Evolutionary conservation across 768 basidiomycete species (phyloP).

Genomic region (Lepiota venenata): DNA sequence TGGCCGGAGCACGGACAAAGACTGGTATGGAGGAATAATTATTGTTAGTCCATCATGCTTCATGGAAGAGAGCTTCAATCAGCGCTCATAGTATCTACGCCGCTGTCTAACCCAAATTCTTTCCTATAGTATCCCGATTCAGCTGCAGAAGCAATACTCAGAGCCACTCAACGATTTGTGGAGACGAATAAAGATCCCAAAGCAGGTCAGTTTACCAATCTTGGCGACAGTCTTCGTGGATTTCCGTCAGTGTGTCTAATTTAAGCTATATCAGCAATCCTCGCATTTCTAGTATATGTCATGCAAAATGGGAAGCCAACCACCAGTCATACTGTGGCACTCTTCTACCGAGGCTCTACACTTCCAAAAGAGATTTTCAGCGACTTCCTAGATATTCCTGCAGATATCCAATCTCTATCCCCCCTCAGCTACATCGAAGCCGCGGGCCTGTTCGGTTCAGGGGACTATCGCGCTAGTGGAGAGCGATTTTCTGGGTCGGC

Average conservation of each 20-base stretch:
- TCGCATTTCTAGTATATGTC: slow-evolving; percentile 15
- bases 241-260: not conserved
- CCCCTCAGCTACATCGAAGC: slow-evolving; percentile 35
- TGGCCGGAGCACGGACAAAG: slow-evolving; percentile 32
- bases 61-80: slow-evolving; percentile 16
- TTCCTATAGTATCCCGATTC: slow-evolving; percentile 31
- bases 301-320: slow-evolving; percentile 20
- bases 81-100: slow-evolving; percentile 5
- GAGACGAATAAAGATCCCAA: slow-evolving; percentile 33
- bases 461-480: slow-evolving; percentile 26
- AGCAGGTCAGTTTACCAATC: slow-evolving; percentile 26
- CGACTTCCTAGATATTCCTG: slow-evolving; percentile 37
- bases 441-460: slow-evolving; percentile 25
- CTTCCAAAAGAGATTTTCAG: slow-evolving; percentile 31
- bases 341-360: slow-evolving; percentile 34
- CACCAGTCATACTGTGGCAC: slow-evolving; percentile 23
- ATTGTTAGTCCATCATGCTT: slow-evolving; percentile 23
- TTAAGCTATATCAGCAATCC: not conserved
- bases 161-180: slow-evolving; percentile 33
- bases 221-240: not conserved
- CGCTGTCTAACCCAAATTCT: slow-evolving; percentile 6
- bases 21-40: slow-evolving; percentile 36
- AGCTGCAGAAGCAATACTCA: slow-evolving; percentile 32
- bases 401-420: slow-evolving; percentile 20
- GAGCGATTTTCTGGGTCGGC: slow-evolving; percentile 35